Conservation (phyloP, 2,329 filamentous ascomycete species). For the Ceratocystis variospora region DNA sequence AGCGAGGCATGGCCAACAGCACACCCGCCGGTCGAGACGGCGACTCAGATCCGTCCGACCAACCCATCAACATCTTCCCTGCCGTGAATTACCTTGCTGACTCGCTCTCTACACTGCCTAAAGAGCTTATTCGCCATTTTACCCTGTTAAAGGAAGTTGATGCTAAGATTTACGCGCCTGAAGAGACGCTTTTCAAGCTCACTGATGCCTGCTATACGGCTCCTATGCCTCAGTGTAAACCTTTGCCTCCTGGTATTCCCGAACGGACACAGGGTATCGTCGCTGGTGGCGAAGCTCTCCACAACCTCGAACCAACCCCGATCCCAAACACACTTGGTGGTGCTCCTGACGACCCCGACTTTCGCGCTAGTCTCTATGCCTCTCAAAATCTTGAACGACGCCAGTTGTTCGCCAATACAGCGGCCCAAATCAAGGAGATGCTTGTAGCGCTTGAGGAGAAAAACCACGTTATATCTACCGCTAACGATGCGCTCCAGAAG, state of each 20-base stretch:
- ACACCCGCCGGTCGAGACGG: slow-evolving; percentile 32
- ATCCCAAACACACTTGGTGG: slow-evolving; percentile 31
- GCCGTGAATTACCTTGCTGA: slow-evolving; percentile 70
- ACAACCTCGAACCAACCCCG: slow-evolving; percentile 21
- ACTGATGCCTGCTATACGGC: slow-evolving; percentile 49
- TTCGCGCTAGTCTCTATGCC: slow-evolving; percentile 2
- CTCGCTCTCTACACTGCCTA: slow-evolving; percentile 78
- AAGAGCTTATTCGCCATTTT: slow-evolving; percentile 90
- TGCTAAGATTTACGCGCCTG: slow-evolving; percentile 83
- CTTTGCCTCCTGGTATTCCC: slow-evolving; percentile 8
- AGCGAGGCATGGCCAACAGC: slow-evolving; percentile 27
- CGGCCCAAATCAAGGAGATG: slow-evolving; percentile 67
- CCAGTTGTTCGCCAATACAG: slow-evolving; percentile 63
- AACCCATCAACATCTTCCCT: slow-evolving; percentile 53
- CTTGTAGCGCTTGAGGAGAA: slow-evolving; percentile 91
- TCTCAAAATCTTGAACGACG: slow-evolving; percentile 40
- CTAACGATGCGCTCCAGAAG: slow-evolving; percentile 75
- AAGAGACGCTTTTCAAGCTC: slow-evolving; percentile 66
- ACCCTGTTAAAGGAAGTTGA: slow-evolving; percentile 95
- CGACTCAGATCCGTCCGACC: slow-evolving; percentile 32
- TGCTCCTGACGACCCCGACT: slow-evolving; percentile 26
- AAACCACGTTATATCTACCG: slow-evolving; percentile 87
- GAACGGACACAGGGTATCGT: not conserved
- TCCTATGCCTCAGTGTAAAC: slow-evolving; percentile 21
- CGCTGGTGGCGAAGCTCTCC: slow-evolving; percentile 15